Evolutionary conservation across 202 grass and related monocot genomes (phyloP).

Genomic region (Elaeis oleifera): DNA sequence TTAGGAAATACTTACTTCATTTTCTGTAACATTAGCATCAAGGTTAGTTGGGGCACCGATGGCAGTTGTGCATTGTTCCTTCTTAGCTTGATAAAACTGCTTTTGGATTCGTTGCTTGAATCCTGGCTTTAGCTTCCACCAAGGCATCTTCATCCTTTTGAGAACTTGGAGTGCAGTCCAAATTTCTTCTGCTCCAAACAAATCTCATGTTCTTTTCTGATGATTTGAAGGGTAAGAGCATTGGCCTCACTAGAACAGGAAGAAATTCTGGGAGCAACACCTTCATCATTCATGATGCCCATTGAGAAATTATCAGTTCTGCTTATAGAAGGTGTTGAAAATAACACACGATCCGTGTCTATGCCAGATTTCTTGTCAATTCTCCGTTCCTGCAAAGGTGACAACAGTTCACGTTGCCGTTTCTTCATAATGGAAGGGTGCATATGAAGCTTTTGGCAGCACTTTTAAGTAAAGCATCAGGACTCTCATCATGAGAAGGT

Average conservation of each 20-base stretch:
- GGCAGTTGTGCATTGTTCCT: too few species aligned
- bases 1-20: slow-evolving; percentile 34
- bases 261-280: slow-evolving; percentile 12
- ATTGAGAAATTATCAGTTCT: slow-evolving; percentile 18
- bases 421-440: slow-evolving; percentile 90
- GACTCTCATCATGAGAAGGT: slow-evolving; percentile 45
- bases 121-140: too few species aligned
- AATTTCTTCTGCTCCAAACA: slow-evolving; percentile 27
- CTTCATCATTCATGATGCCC: slow-evolving; percentile 23
- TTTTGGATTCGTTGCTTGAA: too few species aligned
- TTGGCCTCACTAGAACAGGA: slow-evolving; percentile 12
- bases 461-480: slow-evolving; percentile 46
- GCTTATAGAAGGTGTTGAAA: slow-evolving; percentile 16
- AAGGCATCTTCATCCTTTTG: slow-evolving; percentile 16
- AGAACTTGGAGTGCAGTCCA: slow-evolving; percentile 7
- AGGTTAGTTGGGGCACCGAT: slow-evolving; percentile 1
- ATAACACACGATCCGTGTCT: slow-evolving; percentile 26
- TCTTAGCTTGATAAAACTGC: too few species aligned
- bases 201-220: slow-evolving; percentile 32
- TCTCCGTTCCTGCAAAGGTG: slow-evolving; percentile 58
- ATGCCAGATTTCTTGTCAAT: slow-evolving; percentile 40
- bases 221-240: slow-evolving; percentile 21
- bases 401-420: slow-evolving; percentile 57
- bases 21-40: slow-evolving; percentile 14
- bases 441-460: slow-evolving; percentile 64